Conservation (phyloP, 345 rosid genomes). For the Rubroshorea leprosula region DNA sequence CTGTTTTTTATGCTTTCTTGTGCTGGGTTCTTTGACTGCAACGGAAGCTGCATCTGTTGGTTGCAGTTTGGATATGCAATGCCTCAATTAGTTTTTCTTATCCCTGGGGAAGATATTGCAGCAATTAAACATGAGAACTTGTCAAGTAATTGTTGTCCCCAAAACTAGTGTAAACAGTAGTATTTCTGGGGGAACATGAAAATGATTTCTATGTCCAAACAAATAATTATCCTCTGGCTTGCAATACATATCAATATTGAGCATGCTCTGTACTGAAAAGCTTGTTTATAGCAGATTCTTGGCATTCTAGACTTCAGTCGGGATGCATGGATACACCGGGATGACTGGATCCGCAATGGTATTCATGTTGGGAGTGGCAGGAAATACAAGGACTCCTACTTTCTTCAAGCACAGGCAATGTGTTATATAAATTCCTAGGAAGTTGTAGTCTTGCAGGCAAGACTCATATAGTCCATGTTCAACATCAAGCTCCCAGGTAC, state of each 20-base stretch:
- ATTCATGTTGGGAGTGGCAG: conserved; percentile 63
- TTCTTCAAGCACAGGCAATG: conserved; percentile 74
- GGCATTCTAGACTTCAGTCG: conserved; percentile 78
- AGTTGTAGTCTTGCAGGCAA: not conserved
- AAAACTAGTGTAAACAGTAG: not conserved
- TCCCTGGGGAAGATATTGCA: too few species aligned
- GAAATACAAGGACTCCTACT: conserved; percentile 90
- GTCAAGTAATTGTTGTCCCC: too few species aligned
- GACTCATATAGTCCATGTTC: not conserved
- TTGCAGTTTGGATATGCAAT: too few species aligned
- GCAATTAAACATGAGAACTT: too few species aligned
- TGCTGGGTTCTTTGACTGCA: too few species aligned
- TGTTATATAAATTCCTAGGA: conserved; percentile 61
- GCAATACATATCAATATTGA: not conserved
- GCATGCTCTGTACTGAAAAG: not conserved
- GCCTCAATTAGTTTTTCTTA: too few species aligned
- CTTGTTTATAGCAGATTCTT: conserved; percentile 42
- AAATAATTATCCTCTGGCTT: too few species aligned
- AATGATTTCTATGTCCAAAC: too few species aligned
- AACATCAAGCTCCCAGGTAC: not conserved
- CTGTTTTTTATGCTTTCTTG: not conserved
- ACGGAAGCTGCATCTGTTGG: too few species aligned
- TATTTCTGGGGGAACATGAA: too few species aligned
- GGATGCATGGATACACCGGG: conserved; percentile 86
- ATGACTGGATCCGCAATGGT: conserved; percentile 83